These are phyloP conservation scores for Syzygium oleosum DNA, from an alignment of 345 rosid species.

Conservation along the genomic window DNA sequence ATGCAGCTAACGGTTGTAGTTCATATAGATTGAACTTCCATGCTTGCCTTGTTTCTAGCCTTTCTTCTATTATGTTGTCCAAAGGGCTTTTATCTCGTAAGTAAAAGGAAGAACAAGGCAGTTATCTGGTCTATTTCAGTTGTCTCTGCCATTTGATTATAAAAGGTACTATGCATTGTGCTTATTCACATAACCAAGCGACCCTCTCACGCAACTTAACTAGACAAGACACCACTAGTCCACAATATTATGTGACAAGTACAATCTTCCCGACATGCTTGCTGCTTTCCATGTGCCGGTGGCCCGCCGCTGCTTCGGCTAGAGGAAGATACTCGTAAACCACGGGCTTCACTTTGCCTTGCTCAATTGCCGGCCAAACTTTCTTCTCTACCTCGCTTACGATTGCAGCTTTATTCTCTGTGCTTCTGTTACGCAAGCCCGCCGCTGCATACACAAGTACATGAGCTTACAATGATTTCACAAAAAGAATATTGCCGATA, in stretches of 20 bases:
- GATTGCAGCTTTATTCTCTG: slow-evolving; percentile 59
- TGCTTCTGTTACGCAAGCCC: slow-evolving; percentile 59
- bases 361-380: slow-evolving; percentile 77
- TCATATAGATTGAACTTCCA: background rate
- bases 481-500: background rate
- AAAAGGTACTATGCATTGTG: background rate
- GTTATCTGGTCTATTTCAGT: background rate
- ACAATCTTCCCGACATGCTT: slow-evolving; percentile 74
- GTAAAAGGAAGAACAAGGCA: background rate
- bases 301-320: slow-evolving; percentile 61
- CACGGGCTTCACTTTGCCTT: slow-evolving; percentile 69
- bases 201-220: background rate
- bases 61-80: background rate
- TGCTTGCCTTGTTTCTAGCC: background rate
- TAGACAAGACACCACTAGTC: background rate
- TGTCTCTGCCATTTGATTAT: background rate
- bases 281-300: slow-evolving; percentile 71
- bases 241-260: slow-evolving; percentile 32
- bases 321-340: slow-evolving; percentile 43
- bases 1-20: slow-evolving; percentile 6
- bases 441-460: slow-evolving; percentile 41
- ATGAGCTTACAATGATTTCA: background rate
- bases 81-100: background rate
- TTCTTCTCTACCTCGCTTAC: slow-evolving; percentile 68
- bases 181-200: background rate